phyloP scores from a whole-genome alignment of 2,329 filamentous ascomycete species.

The Capronia epimyces region DNA sequence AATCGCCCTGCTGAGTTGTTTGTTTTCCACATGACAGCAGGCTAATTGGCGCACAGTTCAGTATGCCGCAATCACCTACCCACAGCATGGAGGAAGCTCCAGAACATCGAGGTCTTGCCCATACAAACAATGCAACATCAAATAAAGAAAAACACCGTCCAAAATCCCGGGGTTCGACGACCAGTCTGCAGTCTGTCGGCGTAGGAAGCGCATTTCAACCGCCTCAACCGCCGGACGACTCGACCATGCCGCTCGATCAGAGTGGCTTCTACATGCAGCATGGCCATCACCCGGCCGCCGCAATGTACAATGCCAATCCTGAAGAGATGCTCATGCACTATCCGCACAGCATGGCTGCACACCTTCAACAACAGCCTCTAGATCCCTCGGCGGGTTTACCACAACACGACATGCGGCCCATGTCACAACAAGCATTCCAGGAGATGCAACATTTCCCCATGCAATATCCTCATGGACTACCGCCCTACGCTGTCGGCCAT shows the following conservation, averaged over 20 bases:
- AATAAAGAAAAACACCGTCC: conserved; percentile 35
- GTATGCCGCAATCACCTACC: conserved; percentile 23
- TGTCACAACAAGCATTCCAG: conserved; percentile 24
- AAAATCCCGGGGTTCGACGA: conserved; percentile 44
- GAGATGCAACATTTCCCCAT: conserved; percentile 35
- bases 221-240: conserved; percentile 28
- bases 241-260: conserved; percentile 23
- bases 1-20: conserved; percentile 14
- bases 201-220: conserved; percentile 28
- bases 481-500: conserved; percentile 31
- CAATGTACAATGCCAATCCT: conserved; percentile 17
- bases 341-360: conserved; percentile 20
- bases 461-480: conserved; percentile 37
- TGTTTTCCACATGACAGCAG: conserved; percentile 18
- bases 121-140: conserved; percentile 17
- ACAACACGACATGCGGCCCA: conserved; percentile 26
- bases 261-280: conserved; percentile 23
- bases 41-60: conserved; percentile 20
- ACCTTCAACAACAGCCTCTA: conserved; percentile 19
- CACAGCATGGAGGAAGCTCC: conserved; percentile 19
- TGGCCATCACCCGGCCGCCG: conserved; percentile 16
- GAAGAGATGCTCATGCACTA: conserved; percentile 27
- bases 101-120: conserved; percentile 12
- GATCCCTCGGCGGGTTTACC: conserved; percentile 15
- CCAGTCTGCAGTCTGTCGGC: conserved; percentile 44